These are phyloP conservation scores for Ceratocystis eucalypticola DNA, from an alignment of 2,329 filamentous ascomycete genomes.

Conservation along the genomic window DNA sequence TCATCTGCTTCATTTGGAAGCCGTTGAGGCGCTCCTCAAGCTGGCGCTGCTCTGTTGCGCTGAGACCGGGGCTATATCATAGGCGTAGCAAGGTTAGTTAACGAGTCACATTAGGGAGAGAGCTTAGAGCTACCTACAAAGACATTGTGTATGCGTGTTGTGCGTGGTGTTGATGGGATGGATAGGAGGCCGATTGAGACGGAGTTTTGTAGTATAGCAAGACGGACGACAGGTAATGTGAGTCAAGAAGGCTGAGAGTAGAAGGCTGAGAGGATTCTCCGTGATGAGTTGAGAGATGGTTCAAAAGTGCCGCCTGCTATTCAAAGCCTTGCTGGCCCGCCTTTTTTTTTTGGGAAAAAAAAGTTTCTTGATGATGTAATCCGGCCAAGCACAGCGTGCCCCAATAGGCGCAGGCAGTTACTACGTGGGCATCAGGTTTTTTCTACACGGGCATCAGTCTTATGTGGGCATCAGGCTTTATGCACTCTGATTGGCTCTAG, in stretches of 20 bases:
- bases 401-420: too few species aligned
- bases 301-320: neutral
- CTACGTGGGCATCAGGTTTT: too few species aligned
- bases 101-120: neutral
- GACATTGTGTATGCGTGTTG: conserved; percentile 15
- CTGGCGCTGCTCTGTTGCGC: conserved; percentile 66
- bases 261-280: conserved; percentile 5
- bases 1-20: conserved; percentile 98
- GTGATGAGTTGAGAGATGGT: neutral
- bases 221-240: neutral
- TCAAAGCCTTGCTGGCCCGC: conserved; percentile 10
- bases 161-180: neutral
- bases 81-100: neutral
- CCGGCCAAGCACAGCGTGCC: neutral
- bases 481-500: too few species aligned
- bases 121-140: conserved; percentile 13
- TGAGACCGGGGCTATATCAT: conserved; percentile 19
- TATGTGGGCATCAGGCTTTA: too few species aligned
- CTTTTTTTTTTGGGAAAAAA: neutral
- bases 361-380: conserved; percentile 17
- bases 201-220: neutral
- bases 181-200: neutral
- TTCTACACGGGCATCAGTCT: too few species aligned
- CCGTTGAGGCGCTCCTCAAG: conserved; percentile 90
- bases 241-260: neutral